Base-by-base conservation (phyloP, 148 eudicot species). In the Rhododendron vialii region DNA sequence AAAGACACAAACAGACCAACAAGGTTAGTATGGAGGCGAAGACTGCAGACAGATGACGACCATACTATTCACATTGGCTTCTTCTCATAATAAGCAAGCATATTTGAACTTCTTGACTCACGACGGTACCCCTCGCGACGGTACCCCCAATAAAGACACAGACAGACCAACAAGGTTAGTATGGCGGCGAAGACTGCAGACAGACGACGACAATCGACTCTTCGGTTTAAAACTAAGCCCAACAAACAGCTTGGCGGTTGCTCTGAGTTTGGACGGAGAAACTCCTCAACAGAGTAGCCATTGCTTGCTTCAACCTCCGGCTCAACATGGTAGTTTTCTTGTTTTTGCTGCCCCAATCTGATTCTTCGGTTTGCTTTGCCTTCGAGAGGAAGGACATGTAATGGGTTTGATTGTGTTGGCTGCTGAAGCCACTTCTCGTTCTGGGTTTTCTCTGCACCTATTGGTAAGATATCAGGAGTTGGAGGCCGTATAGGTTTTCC, bases 341-440 rank as follows among this genome's bases (percentile, higher is more conserved):
- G 33, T 41, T 89, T 88, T 26, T 57, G 79, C 80, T 81, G 85
- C 47, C 84, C 86, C 47, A 92, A 41, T 85, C 93, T 89, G 74
- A 92, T 90, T 80, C 96, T 89, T 79, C 93, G 85, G 73, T 84
- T 87, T 47, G 93, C 96, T 10, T 90, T 92, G 67, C 98, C 94
- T 83, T 93, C 93, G 61, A 85, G 65, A 28, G 91, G 91, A 74
- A 76, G 28, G 15, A 5, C 35, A 11, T 36, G 69, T 26, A 86
- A 83, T 15, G 38, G 47, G 22, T 69, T 69, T 74, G 83, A 50
- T 9, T 85, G 83, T n/a, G 41, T 63, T 14, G 78, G 59, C 3
- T 81, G 88, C 43, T 86, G 80, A 47, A 80, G 71, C 17, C 24
- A 48, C 8, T 22, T 84, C 33, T 76, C 59, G 6, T 82, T 26